phyloP scores from a whole-genome alignment of 2,329 filamentous ascomycete species.

The Macrophomina phaseolina region DNA sequence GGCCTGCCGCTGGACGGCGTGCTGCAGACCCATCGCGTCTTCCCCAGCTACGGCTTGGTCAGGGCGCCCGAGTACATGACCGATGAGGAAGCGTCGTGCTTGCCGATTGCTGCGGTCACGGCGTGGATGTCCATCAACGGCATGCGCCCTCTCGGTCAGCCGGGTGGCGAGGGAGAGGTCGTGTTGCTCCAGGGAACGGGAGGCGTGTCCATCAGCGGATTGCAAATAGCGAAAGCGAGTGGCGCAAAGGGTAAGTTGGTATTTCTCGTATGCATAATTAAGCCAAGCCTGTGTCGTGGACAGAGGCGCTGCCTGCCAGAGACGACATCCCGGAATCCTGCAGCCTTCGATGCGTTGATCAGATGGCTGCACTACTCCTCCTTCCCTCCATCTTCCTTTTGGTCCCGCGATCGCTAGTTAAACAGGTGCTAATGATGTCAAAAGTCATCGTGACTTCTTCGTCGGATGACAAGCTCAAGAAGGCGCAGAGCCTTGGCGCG shows the following conservation, averaged over 20 bases:
- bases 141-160: conserved; percentile 60
- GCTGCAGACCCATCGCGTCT: conserved; percentile 65
- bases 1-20: conserved; percentile 66
- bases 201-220: conserved; percentile 49
- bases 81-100: conserved; percentile 64
- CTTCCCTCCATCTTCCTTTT: not conserved
- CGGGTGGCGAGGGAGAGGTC: conserved; percentile 48
- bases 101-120: conserved; percentile 67
- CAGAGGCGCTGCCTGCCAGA: not conserved
- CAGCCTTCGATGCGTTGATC: not conserved
- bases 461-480: conserved; percentile 36
- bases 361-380: not conserved
- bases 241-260: conserved; percentile 43
- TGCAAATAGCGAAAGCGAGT: conserved; percentile 50
- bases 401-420: not conserved
- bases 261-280: not conserved
- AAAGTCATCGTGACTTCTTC: conserved; percentile 49
- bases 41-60: conserved; percentile 62
- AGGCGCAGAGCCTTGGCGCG: conserved; percentile 62
- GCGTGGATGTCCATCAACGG: conserved; percentile 71
- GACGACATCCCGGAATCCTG: not conserved
- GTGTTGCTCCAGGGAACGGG: conserved; percentile 52
- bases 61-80: conserved; percentile 62
- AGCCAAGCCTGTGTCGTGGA: not conserved
- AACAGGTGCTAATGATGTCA: conserved; percentile 8